Evolutionary conservation across 148 eudicot species (phyloP).

Genomic region (Gaultheria prostrata): DNA sequence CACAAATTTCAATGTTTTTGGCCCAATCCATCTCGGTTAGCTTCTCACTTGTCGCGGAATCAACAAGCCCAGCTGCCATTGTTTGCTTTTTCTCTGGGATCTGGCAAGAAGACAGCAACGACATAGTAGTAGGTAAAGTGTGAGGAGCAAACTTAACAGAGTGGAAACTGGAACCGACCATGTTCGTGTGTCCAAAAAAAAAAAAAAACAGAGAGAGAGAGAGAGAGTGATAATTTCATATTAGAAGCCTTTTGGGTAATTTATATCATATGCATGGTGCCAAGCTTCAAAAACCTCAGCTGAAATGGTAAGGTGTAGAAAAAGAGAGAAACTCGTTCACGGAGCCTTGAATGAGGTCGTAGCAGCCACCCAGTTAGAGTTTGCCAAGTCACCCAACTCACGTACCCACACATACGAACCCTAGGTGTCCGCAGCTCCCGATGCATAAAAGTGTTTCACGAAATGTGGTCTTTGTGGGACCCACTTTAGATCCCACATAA

Average conservation of each 20-base stretch:
- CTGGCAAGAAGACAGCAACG: not conserved
- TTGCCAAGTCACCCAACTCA: too few species aligned
- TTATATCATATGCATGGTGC: not conserved
- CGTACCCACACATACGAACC: too few species aligned
- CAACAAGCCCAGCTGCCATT: constrained; percentile 86
- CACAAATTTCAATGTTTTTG: constrained; percentile 89
- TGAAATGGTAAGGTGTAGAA: too few species aligned
- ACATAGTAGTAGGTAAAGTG: not conserved
- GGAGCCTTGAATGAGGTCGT: too few species aligned
- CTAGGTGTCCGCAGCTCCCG: too few species aligned
- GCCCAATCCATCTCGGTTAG: constrained; percentile 86
- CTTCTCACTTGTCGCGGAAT: constrained; percentile 78
- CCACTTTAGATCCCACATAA: too few species aligned
- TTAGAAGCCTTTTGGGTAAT: not conserved
- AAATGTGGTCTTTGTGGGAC: too few species aligned
- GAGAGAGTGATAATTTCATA: not conserved
- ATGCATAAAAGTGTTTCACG: too few species aligned
- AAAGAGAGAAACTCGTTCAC: too few species aligned
- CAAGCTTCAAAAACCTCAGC: too few species aligned
- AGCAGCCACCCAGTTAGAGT: too few species aligned
- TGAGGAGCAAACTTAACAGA: not conserved
- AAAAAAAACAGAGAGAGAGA: too few species aligned
- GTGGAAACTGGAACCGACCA: not conserved
- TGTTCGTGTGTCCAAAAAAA: not conserved
- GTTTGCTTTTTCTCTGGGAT: constrained; percentile 7